These are phyloP conservation scores for Zasmidium citrigriseum DNA, from an alignment of 2,329 filamentous ascomycete species.

Conservation along the genomic window DNA sequence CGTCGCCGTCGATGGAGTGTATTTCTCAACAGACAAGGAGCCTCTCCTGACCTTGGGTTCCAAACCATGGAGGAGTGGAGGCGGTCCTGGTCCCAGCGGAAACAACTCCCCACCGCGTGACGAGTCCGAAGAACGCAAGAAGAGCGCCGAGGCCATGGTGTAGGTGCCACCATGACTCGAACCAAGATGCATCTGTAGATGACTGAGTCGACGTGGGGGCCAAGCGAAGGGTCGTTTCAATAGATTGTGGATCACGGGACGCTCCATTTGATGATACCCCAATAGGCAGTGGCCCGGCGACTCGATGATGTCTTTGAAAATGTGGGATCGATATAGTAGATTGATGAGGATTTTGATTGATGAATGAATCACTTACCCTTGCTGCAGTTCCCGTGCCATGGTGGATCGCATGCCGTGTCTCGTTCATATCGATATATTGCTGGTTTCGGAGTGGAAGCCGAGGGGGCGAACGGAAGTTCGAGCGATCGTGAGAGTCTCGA, in stretches of 20 bases:
- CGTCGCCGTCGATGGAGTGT: slow-evolving; percentile 18
- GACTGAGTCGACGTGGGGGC: not conserved
- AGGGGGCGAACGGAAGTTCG: too few relatives aligned
- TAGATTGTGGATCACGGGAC: not conserved
- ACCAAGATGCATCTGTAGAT: not conserved
- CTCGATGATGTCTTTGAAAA: not conserved
- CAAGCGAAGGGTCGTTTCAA: not conserved
- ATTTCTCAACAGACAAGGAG: slow-evolving; percentile 11
- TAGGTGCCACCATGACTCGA: not conserved
- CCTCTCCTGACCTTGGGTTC: slow-evolving; percentile 5
- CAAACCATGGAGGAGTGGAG: not conserved
- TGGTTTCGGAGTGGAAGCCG: not conserved
- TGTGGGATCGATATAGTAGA: not conserved
- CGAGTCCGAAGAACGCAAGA: slow-evolving; percentile 12
- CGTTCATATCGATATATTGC: too few relatives aligned
- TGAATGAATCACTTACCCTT: not conserved
- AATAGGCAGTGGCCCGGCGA: not conserved
- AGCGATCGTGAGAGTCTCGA: too few relatives aligned
- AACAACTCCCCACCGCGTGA: slow-evolving; percentile 2
- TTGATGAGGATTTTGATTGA: not conserved
- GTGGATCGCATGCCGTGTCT: not conserved
- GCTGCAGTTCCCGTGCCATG: too few relatives aligned
- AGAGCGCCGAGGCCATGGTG: slow-evolving; percentile 19
- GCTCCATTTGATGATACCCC: not conserved
- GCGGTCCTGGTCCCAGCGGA: not conserved